Conservation (phyloP, 495 filamentous ascomycete genomes). For the Aspergillus baeticus region DNA sequence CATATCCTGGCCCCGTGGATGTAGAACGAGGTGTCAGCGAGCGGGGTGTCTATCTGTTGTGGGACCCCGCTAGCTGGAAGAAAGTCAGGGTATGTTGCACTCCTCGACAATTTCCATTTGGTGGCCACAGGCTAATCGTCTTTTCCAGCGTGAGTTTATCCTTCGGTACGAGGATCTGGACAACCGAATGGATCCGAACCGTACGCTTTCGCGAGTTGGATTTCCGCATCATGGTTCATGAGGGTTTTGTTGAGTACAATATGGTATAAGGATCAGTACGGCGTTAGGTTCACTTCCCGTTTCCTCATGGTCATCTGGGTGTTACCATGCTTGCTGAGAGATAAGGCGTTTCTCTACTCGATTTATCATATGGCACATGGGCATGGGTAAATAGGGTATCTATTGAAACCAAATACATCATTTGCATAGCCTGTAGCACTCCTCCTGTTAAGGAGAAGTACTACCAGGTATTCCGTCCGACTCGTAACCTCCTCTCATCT, state of each 20-base stretch:
- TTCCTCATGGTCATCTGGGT: constrained; percentile 30
- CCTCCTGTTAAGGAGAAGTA: neutral
- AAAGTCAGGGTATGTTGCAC: constrained; percentile 68
- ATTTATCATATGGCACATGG: constrained; percentile 24
- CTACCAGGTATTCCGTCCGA: neutral
- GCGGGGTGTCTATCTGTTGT: constrained; percentile 84
- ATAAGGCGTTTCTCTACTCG: constrained; percentile 30
- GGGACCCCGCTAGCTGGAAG: constrained; percentile 81
- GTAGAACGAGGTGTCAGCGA: constrained; percentile 64
- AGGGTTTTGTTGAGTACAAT: constrained; percentile 20
- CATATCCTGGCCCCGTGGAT: constrained; percentile 63
- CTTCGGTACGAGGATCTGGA: constrained; percentile 79
- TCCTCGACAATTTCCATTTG: neutral
- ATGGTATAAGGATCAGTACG: constrained; percentile 27
- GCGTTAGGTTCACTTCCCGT: constrained; percentile 36
- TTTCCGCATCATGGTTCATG: constrained; percentile 44
- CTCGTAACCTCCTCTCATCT: neutral
- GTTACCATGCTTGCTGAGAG: constrained; percentile 27
- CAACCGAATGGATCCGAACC: constrained; percentile 46
- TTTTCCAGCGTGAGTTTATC: constrained; percentile 67
- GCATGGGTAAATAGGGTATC: constrained; percentile 28
- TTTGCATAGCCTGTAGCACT: constrained; percentile 21
- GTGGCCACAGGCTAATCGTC: neutral
- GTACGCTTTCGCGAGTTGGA: constrained; percentile 34
- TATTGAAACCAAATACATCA: constrained; percentile 26